A percentile compares a stretch with the other conserved stretches of the same genome.
phyloP scores from a whole-genome alignment of 2,329 filamentous ascomycete species.

The Penicillium fuscoglaucum region DNA sequence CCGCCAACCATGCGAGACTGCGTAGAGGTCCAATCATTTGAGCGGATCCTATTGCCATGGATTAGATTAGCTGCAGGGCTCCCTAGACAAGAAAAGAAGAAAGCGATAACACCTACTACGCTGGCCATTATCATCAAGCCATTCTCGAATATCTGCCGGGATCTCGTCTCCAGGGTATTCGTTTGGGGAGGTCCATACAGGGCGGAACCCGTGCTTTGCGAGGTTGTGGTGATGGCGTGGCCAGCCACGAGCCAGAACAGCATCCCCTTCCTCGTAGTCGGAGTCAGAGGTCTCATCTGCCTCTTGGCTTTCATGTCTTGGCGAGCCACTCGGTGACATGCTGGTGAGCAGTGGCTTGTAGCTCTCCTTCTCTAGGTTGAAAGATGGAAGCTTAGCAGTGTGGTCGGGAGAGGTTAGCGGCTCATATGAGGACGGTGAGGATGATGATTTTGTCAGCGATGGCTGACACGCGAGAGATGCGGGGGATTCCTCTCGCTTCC shows the following conservation, averaged over 20 bases:
- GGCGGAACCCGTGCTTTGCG: background rate
- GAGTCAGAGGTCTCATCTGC: background rate
- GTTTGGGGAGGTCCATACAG: background rate
- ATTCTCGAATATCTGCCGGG: background rate
- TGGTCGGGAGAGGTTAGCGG: background rate
- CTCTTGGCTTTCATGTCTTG: background rate
- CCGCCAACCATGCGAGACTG: background rate
- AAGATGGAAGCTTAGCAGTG: background rate
- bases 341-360: background rate
- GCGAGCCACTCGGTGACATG: background rate
- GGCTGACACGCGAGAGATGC: no score
- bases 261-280: background rate
- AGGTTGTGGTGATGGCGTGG: background rate
- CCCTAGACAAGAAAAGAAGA: background rate
- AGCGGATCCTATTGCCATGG: fast-evolving
- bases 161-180: background rate
- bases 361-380: background rate
- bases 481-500: no score
- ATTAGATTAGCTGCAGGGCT: background rate
- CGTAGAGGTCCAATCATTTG: background rate
- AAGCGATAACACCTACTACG: no score
- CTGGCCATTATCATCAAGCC: background rate
- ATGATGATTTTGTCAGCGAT: no score
- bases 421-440: no score
- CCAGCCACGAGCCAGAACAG: background rate